Base-by-base conservation (phyloP, 202 grass and related monocot genomes). In the Setaria viridis region DNA sequence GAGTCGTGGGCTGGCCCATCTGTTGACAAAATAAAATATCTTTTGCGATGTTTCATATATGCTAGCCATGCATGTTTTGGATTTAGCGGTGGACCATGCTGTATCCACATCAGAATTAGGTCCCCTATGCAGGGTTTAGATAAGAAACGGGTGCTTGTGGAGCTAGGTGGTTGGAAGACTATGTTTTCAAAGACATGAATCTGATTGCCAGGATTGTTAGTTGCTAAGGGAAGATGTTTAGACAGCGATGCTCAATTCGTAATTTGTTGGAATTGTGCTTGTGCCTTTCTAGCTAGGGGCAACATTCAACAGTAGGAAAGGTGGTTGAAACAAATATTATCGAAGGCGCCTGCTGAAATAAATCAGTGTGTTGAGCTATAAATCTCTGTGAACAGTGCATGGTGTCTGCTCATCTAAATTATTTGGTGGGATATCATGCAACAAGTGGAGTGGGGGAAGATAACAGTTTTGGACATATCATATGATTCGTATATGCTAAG, bases 61-160 rank as follows among this genome's bases (percentile, higher is more conserved):
- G 41, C 42, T 64, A 62, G 71, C 70, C 43, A 71, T 77, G 83
- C 77, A 17, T 30, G 56, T 30, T 87, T 89, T 81, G 88, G 71
- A 70, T 88, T 19, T 74, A 78, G 16, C 57, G 65, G 37, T 82
- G 64, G 78, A 82, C 83, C 56, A 82, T 78, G 41, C 4, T 64
- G 82, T 11, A 25, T 71, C 72, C 51, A 70, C 82, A 75, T 74
- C 82, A 64, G 80, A 62, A 20, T 37, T 47, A 70, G 51, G 70
- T 19, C 6, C 87, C 54, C 21, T 49, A 53, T 50, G 43, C 9
- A 41, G 42, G 43, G 54, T 81, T 74, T 62, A 54, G 71, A 86
- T 81, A 77, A 49, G 39, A 70, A 76, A 85, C 69, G 64, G 56
- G 60, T 85, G 55, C 35, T 76, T 76, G 45, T 76, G 45, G 11